Base-by-base conservation (phyloP, 495 filamentous ascomycete genomes). In the Xylaria flabelliformis region DNA sequence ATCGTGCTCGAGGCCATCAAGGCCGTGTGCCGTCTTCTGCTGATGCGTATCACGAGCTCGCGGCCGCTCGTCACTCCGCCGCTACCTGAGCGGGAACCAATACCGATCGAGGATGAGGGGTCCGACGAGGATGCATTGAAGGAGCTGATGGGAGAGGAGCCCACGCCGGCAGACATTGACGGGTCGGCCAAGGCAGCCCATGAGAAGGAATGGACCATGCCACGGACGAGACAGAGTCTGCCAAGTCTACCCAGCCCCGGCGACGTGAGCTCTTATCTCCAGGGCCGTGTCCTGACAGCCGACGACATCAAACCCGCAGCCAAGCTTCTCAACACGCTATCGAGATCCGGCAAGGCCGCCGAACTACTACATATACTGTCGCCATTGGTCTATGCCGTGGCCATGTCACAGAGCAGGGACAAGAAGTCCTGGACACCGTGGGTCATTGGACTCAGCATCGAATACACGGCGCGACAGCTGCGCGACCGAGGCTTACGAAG, bases 301-400 rank as follows among this genome's bases (percentile, higher is more conserved):
- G 97, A 98, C 82, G 96, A 98, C 80, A 94, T 99, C 84, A 97
- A 97, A 79, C 90, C 94, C 5, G 91, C 97, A 0, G 90, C 89
- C 26, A 88, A 91, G 21, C 88, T 99, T 58, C 85, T 98, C 42
- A 95, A 96, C 74, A 86, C 84, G 17, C 88, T 94, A 8, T 90
- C 90, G 58, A 93, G 93, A 19, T 82, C 85, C 4, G 91, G 88
- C 4, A 91, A 93, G 72, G 77, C 92, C 17, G 94, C 95, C 15
- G 96, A 99, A 82, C 82, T 92, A n/a, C 81, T 99, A 39, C 96
- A 97, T 73, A 97, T 98, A 71, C 82, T 98, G 19, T 88, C 96
- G 48, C 96, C 96, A 1, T 88, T 98, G 8, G 83, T 95, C 39
- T 98, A 97, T 81, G 95, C 96, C 10, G 80, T 97, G 48, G 93